Conservation (phyloP, 78 protist genomes). For the Dictyostelium firmibasis region DNA sequence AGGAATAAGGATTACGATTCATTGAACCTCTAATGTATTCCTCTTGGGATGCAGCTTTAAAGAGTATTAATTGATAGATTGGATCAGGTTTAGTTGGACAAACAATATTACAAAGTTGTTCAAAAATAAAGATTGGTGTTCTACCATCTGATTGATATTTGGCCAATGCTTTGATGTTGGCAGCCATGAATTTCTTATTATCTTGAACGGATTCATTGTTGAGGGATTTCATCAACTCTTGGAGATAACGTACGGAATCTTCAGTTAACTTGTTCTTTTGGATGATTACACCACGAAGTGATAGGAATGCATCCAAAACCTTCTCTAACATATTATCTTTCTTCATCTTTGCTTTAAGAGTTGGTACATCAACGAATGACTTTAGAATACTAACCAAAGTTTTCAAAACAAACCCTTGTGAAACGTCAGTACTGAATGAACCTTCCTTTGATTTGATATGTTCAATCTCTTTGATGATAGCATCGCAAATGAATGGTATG, state of each 20-base stretch:
- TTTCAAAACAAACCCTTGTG: slow-evolving; percentile 77
- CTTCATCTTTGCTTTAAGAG: slow-evolving; percentile 40
- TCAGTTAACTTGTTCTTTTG: slow-evolving; percentile 89
- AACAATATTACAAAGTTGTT: slow-evolving; percentile 87
- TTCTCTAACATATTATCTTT: slow-evolving; percentile 31
- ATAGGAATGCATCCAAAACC: slow-evolving; percentile 77
- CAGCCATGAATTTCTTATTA: slow-evolving; percentile 67
- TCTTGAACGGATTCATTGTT: slow-evolving; percentile 49
- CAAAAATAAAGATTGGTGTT: slow-evolving; percentile 82
- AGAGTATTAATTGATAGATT: slow-evolving; percentile 66
- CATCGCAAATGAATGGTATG: slow-evolving; percentile 53
- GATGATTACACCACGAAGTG: slow-evolving; percentile 85
- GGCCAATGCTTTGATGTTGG: slow-evolving; percentile 71
- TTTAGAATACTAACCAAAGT: slow-evolving; percentile 38
- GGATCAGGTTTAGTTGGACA: slow-evolving; percentile 83
- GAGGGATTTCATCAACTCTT: slow-evolving; percentile 38
- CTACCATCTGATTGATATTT: slow-evolving; percentile 27
- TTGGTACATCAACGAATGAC: slow-evolving; percentile 54
- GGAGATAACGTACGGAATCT: slow-evolving; percentile 62
- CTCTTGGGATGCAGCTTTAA: slow-evolving; percentile 92
- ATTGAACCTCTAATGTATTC: slow-evolving; percentile 95
- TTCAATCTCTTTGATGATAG: slow-evolving; percentile 35
- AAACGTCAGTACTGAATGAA: slow-evolving; percentile 56
- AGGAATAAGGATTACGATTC: slow-evolving; percentile 88
- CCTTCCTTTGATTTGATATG: slow-evolving; percentile 55